Evolutionary conservation across 768 basidiomycete species (phyloP), one percentile per base, ranked within the genome.

Genomic region (Pholiota microspora): DNA sequence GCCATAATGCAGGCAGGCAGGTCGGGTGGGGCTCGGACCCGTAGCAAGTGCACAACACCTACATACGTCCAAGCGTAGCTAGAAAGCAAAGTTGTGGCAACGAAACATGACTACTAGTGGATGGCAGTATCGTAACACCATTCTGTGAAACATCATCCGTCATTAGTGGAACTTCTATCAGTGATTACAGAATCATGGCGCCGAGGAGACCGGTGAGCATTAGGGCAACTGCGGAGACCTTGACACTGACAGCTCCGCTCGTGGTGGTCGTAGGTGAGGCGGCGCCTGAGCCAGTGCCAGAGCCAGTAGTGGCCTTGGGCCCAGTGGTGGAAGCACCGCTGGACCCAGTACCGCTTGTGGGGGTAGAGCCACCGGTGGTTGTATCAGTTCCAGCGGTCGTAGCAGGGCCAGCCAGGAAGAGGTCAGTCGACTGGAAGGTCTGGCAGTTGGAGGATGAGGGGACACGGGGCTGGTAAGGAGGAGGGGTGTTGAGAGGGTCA

Each of bases 361-460:
- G 48, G 7, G 47, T 40, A 6, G 29, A 31, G 25, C 38, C 18
- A n/a, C 13, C 42, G 18, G 35, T 31, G 12, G 51, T 47, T 2
- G 56, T 21, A 7, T 51, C 12, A 24, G 45, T 32, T 3, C 32
- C 24, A 13, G 50, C 24, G 6, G 29, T 42, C 18, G 51, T 29
- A 3, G 50, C 25, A 6, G 56, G 18, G 24, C 40, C 46, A 15
- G 48, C 25, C 2, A 54, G 53, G 48, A 64, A 77, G 46, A 76
- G 59, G 35, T 63, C 59, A 2, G 68, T 59, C 48, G 70, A 70
- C 13, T 59, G 56, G 54, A 63, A 71, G 18, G 66, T 62, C 44
- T 59, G 60, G 64, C 78, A 80, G 50, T 69, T 70, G 48, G 69
- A 71, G 25, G 71, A 70, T 13, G 74, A 64, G 9, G 76, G 77